A percentile compares a stretch with the other conserved stretches of the same genome.
Conservation (phyloP, 192 early-diverging fungal species). For the Gryganskiella cystojenkinii region DNA sequence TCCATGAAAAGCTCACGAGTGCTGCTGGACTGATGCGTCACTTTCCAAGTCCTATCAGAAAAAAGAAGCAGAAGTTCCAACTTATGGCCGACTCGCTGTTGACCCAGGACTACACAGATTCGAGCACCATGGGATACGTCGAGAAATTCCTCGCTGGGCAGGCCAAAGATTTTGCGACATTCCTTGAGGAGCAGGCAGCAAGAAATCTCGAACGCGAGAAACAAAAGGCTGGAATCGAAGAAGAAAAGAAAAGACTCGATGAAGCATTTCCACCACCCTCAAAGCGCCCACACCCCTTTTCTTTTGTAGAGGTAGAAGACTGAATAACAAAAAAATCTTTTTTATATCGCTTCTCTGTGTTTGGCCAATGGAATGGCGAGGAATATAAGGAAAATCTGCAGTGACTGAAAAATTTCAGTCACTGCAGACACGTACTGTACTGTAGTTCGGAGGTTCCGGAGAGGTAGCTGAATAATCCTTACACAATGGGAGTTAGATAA, state of each 20-base stretch:
- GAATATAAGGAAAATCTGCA: neutral
- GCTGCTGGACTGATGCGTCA: neutral
- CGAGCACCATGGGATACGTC: neutral
- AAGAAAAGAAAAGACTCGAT: too few species aligned
- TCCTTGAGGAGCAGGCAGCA: too few species aligned
- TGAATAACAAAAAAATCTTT: neutral
- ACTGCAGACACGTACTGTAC: slow-evolving; percentile 2
- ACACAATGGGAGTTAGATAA: too few species aligned
- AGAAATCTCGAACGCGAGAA: too few species aligned
- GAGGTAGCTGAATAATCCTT: too few species aligned
- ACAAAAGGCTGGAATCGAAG: too few species aligned
- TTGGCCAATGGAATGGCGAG: neutral
- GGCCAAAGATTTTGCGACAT: too few species aligned
- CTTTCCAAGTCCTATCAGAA: neutral
- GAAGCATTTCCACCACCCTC: too few species aligned
- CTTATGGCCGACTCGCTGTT: slow-evolving; percentile 1
- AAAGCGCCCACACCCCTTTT: too few species aligned
- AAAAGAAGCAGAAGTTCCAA: neutral
- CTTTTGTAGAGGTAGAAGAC: neutral
- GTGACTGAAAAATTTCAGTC: neutral
- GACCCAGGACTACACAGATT: slow-evolving; percentile 3
- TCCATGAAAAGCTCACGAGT: neutral
- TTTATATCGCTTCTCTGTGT: neutral
- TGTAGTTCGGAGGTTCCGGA: too few species aligned
- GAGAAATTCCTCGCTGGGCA: neutral